Percentiles rank a stretch among this genome's conserved stretches.
These are phyloP conservation scores for Kurtzmaniella natalensis DNA, from an alignment of 1,139 yeast species.

Conservation along the genomic window DNA sequence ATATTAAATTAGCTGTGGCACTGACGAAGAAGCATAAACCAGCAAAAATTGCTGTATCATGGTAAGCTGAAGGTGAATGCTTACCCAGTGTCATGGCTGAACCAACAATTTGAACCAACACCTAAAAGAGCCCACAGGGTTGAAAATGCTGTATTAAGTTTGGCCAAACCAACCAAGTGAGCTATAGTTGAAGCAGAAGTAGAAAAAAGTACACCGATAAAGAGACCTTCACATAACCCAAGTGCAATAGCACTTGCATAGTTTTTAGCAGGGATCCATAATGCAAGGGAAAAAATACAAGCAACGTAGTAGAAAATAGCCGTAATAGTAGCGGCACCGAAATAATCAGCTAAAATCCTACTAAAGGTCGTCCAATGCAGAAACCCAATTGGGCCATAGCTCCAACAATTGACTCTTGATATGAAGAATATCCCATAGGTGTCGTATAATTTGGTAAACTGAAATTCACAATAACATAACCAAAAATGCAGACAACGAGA, in stretches of 20 bases:
- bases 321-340: conserved; percentile 38
- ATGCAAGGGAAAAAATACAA: conserved; percentile 26
- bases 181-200: conserved; percentile 29
- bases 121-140: conserved; percentile 48
- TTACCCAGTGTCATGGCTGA: conserved; percentile 35
- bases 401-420: conserved; percentile 40
- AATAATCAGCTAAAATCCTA: conserved; percentile 35
- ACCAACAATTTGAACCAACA: conserved; percentile 50
- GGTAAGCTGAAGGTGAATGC: conserved; percentile 41
- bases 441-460: conserved; percentile 43
- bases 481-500: conserved; percentile 38
- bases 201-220: conserved; percentile 27
- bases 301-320: conserved; percentile 18
- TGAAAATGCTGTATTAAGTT: conserved; percentile 46
- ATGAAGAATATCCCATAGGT: conserved; percentile 37
- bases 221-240: conserved; percentile 22
- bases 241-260: conserved; percentile 26
- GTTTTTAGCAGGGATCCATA: conserved; percentile 35
- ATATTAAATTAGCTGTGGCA: conserved; percentile 28
- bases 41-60: conserved; percentile 48
- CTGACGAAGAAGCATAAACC: conserved; percentile 48
- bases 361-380: conserved; percentile 35
- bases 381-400: conserved; percentile 45
- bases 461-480: conserved; percentile 42
- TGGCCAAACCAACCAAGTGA: conserved; percentile 42